These are phyloP conservation scores for Coemansia sp. DNA, from an alignment of 192 early-diverging fungal genomes.

Conservation along the genomic window DNA sequence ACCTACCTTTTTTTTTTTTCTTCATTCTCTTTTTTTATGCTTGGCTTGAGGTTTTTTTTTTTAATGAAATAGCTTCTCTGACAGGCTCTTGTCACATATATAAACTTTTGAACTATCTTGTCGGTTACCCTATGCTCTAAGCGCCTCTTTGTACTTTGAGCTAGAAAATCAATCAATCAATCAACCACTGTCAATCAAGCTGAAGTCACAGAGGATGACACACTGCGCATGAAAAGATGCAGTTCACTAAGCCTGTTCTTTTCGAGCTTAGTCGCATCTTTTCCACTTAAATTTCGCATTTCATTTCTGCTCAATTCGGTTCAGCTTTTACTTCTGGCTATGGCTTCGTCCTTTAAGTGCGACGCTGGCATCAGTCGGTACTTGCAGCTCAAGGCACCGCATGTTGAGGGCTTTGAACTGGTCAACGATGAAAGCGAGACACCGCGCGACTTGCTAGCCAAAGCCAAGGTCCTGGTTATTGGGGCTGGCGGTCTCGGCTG, in stretches of 20 bases:
- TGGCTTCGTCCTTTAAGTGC: conserved; percentile 21
- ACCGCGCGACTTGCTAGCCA: conserved; percentile 50
- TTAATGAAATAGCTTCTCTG: not conserved
- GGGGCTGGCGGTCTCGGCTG: conserved; percentile 85
- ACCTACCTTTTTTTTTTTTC: not conserved
- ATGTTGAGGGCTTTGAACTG: conserved; percentile 53
- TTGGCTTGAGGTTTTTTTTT: not conserved
- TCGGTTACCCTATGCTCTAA: not conserved
- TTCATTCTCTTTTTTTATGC: not conserved
- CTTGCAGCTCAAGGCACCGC: conserved; percentile 47
- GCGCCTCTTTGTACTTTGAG: not conserved
- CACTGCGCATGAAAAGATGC: not conserved
- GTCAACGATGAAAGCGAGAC: conserved; percentile 49
- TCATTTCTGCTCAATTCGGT: conserved; percentile 10
- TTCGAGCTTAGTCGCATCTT: not conserved
- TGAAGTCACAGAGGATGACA: not conserved
- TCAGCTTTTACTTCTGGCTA: not conserved
- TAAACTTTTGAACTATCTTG: not conserved
- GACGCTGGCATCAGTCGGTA: conserved; percentile 37
- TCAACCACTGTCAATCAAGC: not conserved
- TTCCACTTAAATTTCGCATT: conserved; percentile 7
- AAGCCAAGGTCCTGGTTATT: conserved; percentile 75
- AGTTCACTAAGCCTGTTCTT: not conserved
- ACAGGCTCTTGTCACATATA: not conserved
- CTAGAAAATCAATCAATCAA: not conserved